These are phyloP conservation scores for Apiospora saccharicola DNA, from an alignment of 2,329 filamentous ascomycete species.

Conservation along the genomic window DNA sequence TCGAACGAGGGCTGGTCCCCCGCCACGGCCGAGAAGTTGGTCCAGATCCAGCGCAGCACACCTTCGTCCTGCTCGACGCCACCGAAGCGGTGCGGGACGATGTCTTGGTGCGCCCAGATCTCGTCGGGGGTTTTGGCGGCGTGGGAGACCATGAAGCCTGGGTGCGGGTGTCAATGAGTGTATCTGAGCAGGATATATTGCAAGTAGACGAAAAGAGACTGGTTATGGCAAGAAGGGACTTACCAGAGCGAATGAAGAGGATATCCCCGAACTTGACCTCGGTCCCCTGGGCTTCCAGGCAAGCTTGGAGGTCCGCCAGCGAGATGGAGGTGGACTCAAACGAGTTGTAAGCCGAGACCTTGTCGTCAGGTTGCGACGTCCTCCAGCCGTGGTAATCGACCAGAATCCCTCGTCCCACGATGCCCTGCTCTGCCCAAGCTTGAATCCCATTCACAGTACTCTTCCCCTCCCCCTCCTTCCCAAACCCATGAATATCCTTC, in stretches of 20 bases:
- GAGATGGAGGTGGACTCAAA: constrained; percentile 46
- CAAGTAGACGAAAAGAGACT: too few species aligned
- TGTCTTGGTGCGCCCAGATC: constrained; percentile 45
- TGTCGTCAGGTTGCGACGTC: constrained; percentile 50
- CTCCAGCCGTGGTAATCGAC: constrained; percentile 35
- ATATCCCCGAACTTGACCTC: constrained; percentile 27
- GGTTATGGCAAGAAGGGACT: neutral
- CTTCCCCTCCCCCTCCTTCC: constrained; percentile 35
- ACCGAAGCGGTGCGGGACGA: constrained; percentile 51
- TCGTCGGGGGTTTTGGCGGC: constrained; percentile 31
- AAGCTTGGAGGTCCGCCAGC: constrained; percentile 49
- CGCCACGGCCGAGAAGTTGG: constrained; percentile 51
- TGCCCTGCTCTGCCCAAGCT: constrained; percentile 51
- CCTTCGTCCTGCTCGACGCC: constrained; percentile 45
- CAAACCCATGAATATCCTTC: constrained; percentile 48
- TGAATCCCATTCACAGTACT: constrained; percentile 44
- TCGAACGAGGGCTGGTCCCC: constrained; percentile 51
- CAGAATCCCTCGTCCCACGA: constrained; percentile 24
- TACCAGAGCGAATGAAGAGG: constrained; percentile 31
- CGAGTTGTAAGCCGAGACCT: constrained; percentile 29
- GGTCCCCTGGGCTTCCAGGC: constrained; percentile 54
- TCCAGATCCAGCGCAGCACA: constrained; percentile 50
- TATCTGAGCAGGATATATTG: neutral
- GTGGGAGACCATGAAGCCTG: constrained; percentile 35
- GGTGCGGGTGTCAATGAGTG: constrained; percentile 39